Conservation (phyloP, 2,329 filamentous ascomycete species). For the Arthrobotrys pseudoclavata region DNA sequence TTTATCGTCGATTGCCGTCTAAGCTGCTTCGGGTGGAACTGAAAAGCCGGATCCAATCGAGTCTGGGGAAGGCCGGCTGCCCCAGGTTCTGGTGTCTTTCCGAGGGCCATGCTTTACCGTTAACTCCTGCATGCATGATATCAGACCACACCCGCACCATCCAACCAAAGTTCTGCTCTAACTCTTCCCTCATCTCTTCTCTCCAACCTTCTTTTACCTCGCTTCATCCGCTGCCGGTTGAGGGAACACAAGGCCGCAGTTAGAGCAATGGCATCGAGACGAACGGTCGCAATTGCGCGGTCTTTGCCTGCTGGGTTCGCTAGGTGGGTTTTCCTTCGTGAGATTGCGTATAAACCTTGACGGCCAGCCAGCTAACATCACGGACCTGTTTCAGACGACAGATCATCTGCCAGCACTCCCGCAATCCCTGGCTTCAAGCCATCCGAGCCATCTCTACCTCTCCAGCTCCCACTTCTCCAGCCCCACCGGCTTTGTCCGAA, state of each 20-base stretch:
- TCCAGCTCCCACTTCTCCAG: conserved; percentile 9
- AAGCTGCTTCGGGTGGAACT: conserved; percentile 35
- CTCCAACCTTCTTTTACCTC: conserved; percentile 17
- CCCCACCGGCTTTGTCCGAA: conserved; percentile 7
- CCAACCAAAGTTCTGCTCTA: conserved; percentile 30
- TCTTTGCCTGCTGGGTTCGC: conserved; percentile 50
- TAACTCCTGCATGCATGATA: conserved; percentile 46
- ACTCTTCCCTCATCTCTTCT: conserved; percentile 29
- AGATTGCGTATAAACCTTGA: background rate
- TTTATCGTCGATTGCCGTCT: conserved; percentile 16
- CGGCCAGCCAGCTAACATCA: background rate
- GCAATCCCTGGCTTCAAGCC: conserved; percentile 54
- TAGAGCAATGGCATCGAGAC: conserved; percentile 54
- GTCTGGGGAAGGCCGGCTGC: conserved; percentile 21
- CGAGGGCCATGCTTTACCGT: conserved; percentile 20
- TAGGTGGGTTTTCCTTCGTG: conserved; percentile 31
- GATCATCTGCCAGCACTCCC: conserved; percentile 45
- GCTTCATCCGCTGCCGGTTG: conserved; percentile 13
- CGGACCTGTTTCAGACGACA: conserved; percentile 22
- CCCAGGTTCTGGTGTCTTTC: conserved; percentile 24
- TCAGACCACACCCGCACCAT: conserved; percentile 58
- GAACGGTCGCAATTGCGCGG: conserved; percentile 49
- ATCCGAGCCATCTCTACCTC: conserved; percentile 55
- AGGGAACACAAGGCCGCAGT: conserved; percentile 22
- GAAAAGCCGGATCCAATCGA: conserved; percentile 18